Conservation (phyloP, 1,284 basidiomycete genomes). For the Pascua guehoae region DNA sequence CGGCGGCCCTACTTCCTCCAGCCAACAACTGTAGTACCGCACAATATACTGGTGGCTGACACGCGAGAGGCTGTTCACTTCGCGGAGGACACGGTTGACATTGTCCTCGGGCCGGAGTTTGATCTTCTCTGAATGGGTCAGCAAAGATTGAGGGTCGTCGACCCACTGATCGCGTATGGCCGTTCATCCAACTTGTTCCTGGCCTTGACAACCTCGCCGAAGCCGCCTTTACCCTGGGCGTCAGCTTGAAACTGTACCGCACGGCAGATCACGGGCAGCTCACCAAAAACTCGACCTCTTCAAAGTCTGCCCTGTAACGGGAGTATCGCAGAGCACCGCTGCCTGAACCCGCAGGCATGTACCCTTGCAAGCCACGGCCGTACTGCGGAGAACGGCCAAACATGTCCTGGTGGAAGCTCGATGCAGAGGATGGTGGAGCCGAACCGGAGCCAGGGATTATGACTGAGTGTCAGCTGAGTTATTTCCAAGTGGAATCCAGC, state of each 20-base stretch:
- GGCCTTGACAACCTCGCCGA: conserved; percentile 91
- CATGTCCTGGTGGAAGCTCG: conserved; percentile 14
- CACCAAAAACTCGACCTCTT: conserved; percentile 49
- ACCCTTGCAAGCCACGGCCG: conserved; percentile 11
- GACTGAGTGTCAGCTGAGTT: background rate
- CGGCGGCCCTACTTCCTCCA: conserved; percentile 39
- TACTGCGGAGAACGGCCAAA: conserved; percentile 32
- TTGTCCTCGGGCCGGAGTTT: conserved; percentile 72
- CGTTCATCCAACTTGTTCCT: conserved; percentile 64
- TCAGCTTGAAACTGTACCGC: background rate
- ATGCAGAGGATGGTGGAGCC: conserved; percentile 3
- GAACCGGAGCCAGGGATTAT: background rate
- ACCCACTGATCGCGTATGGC: conserved; percentile 49
- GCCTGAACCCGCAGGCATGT: conserved; percentile 17
- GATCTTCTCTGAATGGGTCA: conserved; percentile 74
- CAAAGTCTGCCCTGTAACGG: conserved; percentile 47
- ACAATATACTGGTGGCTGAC: conserved; percentile 88
- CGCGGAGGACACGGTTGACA: conserved; percentile 82
- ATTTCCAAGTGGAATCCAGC: background rate
- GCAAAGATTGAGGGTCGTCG: background rate
- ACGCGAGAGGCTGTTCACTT: conserved; percentile 82
- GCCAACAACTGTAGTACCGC: conserved; percentile 59
- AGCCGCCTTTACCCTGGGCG: conserved; percentile 80
- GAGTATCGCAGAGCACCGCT: conserved; percentile 21
- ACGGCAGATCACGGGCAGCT: conserved; percentile 25